A percentile compares a stretch with the other conserved stretches of the same genome.
Conservation (phyloP, 345 rosid genomes). For the Acer saccharum region DNA sequence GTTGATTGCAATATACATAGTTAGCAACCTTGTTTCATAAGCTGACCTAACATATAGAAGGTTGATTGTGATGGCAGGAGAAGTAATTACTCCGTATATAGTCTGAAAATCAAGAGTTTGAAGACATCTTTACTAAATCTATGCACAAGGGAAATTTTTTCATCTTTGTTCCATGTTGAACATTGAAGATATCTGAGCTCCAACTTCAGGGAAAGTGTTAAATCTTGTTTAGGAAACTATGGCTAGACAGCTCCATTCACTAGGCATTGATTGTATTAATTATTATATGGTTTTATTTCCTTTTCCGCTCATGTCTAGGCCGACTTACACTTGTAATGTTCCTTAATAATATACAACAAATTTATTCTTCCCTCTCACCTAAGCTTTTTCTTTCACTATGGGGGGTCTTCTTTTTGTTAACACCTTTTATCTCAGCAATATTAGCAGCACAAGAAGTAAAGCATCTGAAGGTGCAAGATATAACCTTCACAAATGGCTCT, state of each 20-base stretch:
- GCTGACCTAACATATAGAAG: too few relatives aligned
- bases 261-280: not conserved
- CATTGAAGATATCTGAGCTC: not conserved
- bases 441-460: not conserved
- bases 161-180: not conserved
- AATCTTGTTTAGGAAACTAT: not conserved
- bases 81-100: too few relatives aligned
- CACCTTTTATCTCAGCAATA: not conserved
- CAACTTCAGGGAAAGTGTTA: not conserved
- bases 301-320: not conserved
- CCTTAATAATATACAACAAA: not conserved
- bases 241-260: not conserved
- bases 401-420: not conserved
- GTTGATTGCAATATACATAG: too few relatives aligned
- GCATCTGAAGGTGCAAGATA: slow-evolving; percentile 20
- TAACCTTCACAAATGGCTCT: slow-evolving; percentile 93
- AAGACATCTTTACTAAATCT: not conserved
- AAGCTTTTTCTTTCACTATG: not conserved
- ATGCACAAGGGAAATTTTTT: too few relatives aligned
- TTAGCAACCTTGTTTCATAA: too few relatives aligned
- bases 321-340: not conserved
- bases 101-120: too few relatives aligned
- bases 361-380: not conserved
- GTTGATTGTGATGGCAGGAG: too few relatives aligned
- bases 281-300: not conserved